A percentile compares a stretch with the other conserved stretches of the same genome.
Evolutionary conservation across 352 stramenopile species (phyloP).

Genomic region (Halophytophthora polymorphica): DNA sequence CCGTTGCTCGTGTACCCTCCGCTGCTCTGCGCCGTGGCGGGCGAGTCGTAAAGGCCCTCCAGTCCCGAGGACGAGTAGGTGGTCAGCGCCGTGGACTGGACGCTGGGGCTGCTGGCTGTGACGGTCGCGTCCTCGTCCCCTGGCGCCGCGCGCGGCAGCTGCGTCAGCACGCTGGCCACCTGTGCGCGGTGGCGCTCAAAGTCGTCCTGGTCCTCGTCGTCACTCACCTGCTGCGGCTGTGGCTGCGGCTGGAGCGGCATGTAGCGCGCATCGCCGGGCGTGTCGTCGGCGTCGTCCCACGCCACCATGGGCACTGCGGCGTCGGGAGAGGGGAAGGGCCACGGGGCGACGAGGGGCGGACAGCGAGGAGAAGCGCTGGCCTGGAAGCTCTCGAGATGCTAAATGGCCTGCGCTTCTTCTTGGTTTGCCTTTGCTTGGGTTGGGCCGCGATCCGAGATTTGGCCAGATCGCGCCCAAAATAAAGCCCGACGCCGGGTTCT

Average conservation of each 20-base stretch:
- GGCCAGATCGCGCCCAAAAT: too few relatives aligned
- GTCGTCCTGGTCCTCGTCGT: conserved; percentile 26
- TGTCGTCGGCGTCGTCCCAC: conserved; percentile 2
- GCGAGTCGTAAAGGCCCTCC: conserved; percentile 58
- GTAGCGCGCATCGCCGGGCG: background rate
- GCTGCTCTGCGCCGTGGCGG: conserved; percentile 6
- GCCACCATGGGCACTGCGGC: background rate
- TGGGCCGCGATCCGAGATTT: too few relatives aligned
- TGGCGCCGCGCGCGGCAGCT: conserved; percentile 22
- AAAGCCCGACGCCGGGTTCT: too few relatives aligned
- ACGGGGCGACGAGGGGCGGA: too few relatives aligned
- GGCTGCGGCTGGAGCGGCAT: background rate
- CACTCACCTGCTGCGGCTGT: conserved; percentile 3
- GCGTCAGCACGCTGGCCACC: conserved; percentile 29
- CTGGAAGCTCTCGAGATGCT: too few relatives aligned
- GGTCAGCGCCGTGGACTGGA: conserved; percentile 41
- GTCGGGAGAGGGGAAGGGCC: background rate
- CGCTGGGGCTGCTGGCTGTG: conserved; percentile 15
- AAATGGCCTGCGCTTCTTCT: too few relatives aligned
- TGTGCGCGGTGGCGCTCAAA: conserved; percentile 26
- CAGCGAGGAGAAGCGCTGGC: too few relatives aligned
- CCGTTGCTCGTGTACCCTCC: conserved; percentile 22
- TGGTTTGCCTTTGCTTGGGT: too few relatives aligned
- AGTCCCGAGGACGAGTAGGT: conserved; percentile 43
- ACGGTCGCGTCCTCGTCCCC: conserved; percentile 9